These are phyloP conservation scores for Trichoderma oligosporum DNA, from an alignment of 2,329 filamentous ascomycete species.

Conservation along the genomic window DNA sequence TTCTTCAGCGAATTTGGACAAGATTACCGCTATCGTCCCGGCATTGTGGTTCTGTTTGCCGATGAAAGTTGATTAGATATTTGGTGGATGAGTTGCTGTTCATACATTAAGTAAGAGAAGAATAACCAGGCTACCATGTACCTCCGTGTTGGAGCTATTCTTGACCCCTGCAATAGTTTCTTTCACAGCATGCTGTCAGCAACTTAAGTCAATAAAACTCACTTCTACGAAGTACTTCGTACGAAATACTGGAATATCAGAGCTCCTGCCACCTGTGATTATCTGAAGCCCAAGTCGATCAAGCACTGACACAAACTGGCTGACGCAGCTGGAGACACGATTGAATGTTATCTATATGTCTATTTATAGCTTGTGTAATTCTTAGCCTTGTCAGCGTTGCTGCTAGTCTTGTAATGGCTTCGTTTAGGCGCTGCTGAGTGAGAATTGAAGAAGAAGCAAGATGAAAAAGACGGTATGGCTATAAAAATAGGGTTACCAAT, in stretches of 20 bases:
- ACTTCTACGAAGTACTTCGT: too few relatives aligned
- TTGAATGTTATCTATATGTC: background rate
- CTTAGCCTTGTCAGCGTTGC: slow-evolving; percentile 4
- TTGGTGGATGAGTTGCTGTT: too few relatives aligned
- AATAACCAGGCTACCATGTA: too few relatives aligned
- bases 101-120: too few relatives aligned
- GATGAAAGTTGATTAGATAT: too few relatives aligned
- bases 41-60: background rate
- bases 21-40: background rate
- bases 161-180: too few relatives aligned
- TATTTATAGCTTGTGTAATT: slow-evolving; percentile 10
- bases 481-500: background rate
- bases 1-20: background rate
- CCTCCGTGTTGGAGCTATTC: too few relatives aligned
- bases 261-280: too few relatives aligned
- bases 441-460: background rate
- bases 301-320: background rate
- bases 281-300: slow-evolving; percentile 7
- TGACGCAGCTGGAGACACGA: background rate
- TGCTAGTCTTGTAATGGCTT: slow-evolving; percentile 7
- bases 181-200: background rate
- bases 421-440: slow-evolving; percentile 1
- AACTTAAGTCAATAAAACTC: too few relatives aligned
- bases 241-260: too few relatives aligned
- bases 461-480: too few relatives aligned